A percentile compares a stretch with the other conserved stretches of the same genome.
phyloP scores from a whole-genome alignment of 192 early-diverging fungal species.

The Tieghemiomyces parasiticus region DNA sequence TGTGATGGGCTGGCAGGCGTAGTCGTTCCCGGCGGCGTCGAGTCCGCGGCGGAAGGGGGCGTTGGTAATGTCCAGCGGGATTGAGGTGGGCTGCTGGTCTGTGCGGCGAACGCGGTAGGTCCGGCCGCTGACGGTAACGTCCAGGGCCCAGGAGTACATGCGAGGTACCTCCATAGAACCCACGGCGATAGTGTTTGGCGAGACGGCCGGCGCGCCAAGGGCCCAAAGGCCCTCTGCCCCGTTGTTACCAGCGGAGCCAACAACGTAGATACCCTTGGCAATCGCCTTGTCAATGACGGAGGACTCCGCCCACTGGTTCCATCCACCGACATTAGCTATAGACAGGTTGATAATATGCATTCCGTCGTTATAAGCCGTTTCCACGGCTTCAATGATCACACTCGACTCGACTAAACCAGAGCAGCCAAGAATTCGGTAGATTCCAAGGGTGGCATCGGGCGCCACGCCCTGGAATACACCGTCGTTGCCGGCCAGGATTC shows the following conservation, averaged over 20 bases:
- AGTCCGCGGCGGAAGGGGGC: neutral
- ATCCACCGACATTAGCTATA: conserved; percentile 35
- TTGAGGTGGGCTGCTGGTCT: neutral
- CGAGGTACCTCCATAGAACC: conserved; percentile 27
- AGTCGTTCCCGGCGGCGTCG: neutral
- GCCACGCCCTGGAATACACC: conserved; percentile 13
- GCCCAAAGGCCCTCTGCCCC: conserved; percentile 42
- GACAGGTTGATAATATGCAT: conserved; percentile 9
- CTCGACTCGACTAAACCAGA: neutral
- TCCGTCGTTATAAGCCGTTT: neutral
- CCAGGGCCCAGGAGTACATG: neutral
- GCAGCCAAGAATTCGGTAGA: conserved; percentile 2
- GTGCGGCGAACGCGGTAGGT: neutral
- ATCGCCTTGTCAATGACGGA: conserved; percentile 27
- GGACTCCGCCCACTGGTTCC: conserved; percentile 34
- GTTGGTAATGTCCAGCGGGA: neutral
- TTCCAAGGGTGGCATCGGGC: neutral
- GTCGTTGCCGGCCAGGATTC: conserved; percentile 30
- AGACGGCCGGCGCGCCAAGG: conserved; percentile 29
- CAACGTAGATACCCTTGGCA: conserved; percentile 36
- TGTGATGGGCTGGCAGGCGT: neutral
- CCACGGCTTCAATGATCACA: neutral
- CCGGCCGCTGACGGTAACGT: neutral
- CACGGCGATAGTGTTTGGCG: conserved; percentile 35
- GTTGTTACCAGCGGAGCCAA: conserved; percentile 61